Evolutionary conservation across 2,329 filamentous ascomycete genomes (phyloP).

Genomic region (Fusarium sarcochroum): DNA sequence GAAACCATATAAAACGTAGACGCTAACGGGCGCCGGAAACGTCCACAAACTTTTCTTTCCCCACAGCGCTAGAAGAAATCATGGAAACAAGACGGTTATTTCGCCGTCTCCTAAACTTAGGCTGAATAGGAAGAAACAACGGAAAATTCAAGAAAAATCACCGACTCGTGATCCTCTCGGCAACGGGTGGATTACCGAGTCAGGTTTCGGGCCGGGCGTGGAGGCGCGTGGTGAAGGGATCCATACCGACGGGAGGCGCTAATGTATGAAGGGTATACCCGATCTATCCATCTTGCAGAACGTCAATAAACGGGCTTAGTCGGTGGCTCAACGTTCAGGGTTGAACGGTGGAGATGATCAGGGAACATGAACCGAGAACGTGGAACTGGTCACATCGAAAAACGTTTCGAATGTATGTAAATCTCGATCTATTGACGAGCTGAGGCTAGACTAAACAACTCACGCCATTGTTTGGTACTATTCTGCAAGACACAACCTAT

Average conservation of each 20-base stretch:
- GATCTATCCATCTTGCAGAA: constrained; percentile 27
- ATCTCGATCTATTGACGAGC: constrained; percentile 12
- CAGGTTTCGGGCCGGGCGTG: constrained; percentile 21
- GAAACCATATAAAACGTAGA: neutral
- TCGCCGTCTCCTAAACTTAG: neutral
- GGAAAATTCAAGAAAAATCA: constrained; percentile 10
- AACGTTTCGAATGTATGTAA: neutral
- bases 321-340: neutral
- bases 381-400: too few species aligned
- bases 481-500: constrained; percentile 4
- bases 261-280: constrained; percentile 31
- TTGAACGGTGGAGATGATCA: constrained; percentile 1
- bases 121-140: neutral
- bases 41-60: neutral
- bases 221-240: constrained; percentile 8
- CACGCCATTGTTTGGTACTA: constrained; percentile 15
- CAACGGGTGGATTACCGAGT: constrained; percentile 22
- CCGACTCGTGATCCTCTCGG: neutral
- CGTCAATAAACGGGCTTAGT: constrained; percentile 18
- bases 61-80: too few species aligned
- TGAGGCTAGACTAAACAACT: constrained; percentile 3
- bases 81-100: neutral
- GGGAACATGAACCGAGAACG: neutral
- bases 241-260: constrained; percentile 19
- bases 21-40: neutral